Evolutionary conservation across 73 alveolate genomes (phyloP).

Genomic region (Tetrahymena elliotti): DNA sequence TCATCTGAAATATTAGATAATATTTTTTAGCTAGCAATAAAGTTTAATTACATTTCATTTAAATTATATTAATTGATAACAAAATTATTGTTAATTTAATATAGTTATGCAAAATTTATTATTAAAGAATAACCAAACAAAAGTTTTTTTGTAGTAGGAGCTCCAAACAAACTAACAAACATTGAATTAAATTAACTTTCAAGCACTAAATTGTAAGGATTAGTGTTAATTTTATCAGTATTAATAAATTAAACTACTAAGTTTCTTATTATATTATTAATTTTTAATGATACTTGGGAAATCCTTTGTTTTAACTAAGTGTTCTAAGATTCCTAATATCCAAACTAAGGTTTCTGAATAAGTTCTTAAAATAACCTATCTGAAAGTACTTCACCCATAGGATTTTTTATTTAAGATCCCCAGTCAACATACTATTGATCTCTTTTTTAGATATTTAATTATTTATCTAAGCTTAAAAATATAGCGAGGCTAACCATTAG

Average conservation of each 20-base stretch:
- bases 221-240: background rate
- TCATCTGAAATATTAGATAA: background rate
- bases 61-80: background rate
- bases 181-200: background rate
- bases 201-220: background rate
- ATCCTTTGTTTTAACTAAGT: background rate
- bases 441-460: background rate
- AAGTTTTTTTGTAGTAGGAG: background rate
- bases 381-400: background rate
- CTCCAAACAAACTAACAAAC: background rate
- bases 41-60: no score
- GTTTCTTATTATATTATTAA: background rate
- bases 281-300: background rate
- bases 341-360: background rate
- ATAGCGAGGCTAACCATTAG: background rate
- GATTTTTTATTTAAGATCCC: background rate
- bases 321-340: background rate
- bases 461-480: background rate
- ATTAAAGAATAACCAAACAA: background rate
- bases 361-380: background rate
- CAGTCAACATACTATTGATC: background rate
- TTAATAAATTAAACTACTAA: background rate
- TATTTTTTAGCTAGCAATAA: background rate
- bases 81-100: background rate
- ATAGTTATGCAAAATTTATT: background rate